phyloP scores from a whole-genome alignment of 305 asterid genomes.

The Galium porrigens region DNA sequence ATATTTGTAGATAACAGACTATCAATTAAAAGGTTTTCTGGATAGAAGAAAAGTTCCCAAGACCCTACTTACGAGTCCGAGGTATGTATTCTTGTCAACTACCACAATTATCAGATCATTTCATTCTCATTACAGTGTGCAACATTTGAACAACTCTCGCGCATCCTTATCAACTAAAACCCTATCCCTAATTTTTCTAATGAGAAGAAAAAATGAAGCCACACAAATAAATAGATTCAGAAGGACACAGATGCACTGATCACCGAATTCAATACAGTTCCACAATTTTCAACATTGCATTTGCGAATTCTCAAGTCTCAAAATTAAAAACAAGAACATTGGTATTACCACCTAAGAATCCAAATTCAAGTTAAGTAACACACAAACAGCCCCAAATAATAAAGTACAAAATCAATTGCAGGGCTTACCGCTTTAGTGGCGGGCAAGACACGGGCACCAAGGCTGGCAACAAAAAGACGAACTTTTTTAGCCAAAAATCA shows the following conservation, averaged over 20 bases:
- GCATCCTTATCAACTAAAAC: background rate
- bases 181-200: background rate
- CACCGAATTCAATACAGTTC: background rate
- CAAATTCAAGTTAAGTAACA: too few relatives aligned
- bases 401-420: background rate
- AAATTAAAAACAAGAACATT: background rate
- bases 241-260: background rate
- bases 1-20: background rate
- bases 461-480: slow-evolving; percentile 21
- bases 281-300: background rate
- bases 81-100: too few relatives aligned
- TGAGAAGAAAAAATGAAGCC: background rate
- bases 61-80: background rate
- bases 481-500: background rate
- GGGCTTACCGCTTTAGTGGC: slow-evolving; percentile 32
- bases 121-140: background rate
- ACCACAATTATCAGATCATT: background rate
- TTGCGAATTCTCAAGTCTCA: background rate
- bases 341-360: background rate
- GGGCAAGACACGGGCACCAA: slow-evolving; percentile 49
- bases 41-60: background rate
- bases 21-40: background rate
- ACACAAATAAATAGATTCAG: background rate
- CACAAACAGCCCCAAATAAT: background rate
- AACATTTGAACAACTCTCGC: background rate